Base-by-base conservation (phyloP, 192 early-diverging fungal species). In the Coemansia sp. region DNA sequence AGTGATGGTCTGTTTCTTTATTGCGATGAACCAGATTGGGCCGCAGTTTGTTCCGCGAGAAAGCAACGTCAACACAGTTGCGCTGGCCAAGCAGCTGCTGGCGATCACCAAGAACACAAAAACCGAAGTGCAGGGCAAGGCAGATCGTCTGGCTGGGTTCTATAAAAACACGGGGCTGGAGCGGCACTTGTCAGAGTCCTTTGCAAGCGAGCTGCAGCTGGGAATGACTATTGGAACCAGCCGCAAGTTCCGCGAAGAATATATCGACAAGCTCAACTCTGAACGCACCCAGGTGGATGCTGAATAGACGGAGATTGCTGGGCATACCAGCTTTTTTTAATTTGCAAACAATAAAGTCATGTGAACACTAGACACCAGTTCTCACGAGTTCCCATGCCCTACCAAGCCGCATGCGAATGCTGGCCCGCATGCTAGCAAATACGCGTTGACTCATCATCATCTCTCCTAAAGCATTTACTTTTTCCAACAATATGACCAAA, bases 21-120 rank as follows among this genome's bases (percentile, higher is more conserved):
- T 76, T 21, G 73, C 54, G 3, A 26, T 76, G 58, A 76, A 76
- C 44, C 73, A 76, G 55, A 76, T 76, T 39, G 73, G 67, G 0
- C 73, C 73, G 21, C 73, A 76, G 63, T 55, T 76, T 51, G 45
- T 76, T 31, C 63, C 73, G 3, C 56, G 56, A 12, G 73, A 76
- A 14, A 57, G 49, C 42, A 61, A 60, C 38, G 66, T 54, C 39
- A 66, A 31, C 43, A 63, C 73, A 12, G 31, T 70, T 30, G 59
- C 45, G 21, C 56, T 76, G 51, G 66, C 73, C n/a, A 62, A 56
- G 46, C 51, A 63, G 34, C 40, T 76, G 51, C 21, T 52, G 37
- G 18, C 21, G 9, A 42, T 46, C 15, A 60, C 61, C 11, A 20
- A 50, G 40, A 49, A 30, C 42, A 60, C 62, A 20, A 61, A 58